These are phyloP conservation scores for Ampelomyces quisqualis DNA, from an alignment of 2,329 filamentous ascomycete species.

Conservation along the genomic window DNA sequence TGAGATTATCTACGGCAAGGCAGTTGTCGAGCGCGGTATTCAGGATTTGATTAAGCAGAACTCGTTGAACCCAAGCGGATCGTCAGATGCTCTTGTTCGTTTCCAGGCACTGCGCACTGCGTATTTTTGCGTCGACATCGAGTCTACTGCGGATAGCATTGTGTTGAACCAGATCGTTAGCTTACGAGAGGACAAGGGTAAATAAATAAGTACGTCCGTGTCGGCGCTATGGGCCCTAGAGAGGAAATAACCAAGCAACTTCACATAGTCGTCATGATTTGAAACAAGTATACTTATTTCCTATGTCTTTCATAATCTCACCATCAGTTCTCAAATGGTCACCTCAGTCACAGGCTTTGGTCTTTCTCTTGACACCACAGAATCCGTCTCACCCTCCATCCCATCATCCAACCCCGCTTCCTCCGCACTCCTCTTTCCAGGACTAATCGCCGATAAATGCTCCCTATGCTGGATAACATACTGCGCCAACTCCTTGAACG, in stretches of 20 bases:
- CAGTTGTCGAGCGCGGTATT: constrained; percentile 80
- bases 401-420: not conserved
- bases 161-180: constrained; percentile 91
- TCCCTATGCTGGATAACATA: not conserved
- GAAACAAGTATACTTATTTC: too few relatives aligned
- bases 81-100: constrained; percentile 58
- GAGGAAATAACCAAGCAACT: too few relatives aligned
- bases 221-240: not conserved
- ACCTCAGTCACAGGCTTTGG: too few relatives aligned
- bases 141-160: constrained; percentile 69
- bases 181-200: constrained; percentile 72
- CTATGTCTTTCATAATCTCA: too few relatives aligned
- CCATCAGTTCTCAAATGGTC: too few relatives aligned
- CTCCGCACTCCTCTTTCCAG: not conserved
- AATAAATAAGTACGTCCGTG: constrained; percentile 15
- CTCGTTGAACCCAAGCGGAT: constrained; percentile 33
- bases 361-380: too few relatives aligned
- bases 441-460: not conserved
- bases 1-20: constrained; percentile 74
- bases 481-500: not conserved
- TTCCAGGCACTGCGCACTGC: constrained; percentile 91
- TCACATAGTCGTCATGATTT: too few relatives aligned
- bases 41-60: constrained; percentile 70
- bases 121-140: constrained; percentile 79
- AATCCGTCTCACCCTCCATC: too few relatives aligned